These are phyloP conservation scores for Elaeis oleifera DNA, from an alignment of 202 grass and related monocot species.

Conservation along the genomic window DNA sequence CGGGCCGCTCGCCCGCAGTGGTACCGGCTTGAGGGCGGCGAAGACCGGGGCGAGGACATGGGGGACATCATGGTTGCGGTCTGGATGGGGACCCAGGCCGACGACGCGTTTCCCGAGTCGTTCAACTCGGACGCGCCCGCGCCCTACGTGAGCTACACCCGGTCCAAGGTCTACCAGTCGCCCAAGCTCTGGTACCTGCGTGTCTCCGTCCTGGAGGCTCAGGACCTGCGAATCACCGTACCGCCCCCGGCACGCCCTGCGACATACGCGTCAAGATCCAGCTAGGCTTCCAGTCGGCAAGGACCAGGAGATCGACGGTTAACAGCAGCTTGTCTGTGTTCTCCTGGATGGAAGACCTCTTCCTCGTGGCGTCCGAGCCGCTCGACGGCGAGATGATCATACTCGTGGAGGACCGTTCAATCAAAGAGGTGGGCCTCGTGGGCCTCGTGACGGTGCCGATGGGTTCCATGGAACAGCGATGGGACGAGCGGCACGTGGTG, in stretches of 20 bases:
- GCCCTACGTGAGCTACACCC: slow-evolving; percentile 61
- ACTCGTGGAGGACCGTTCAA: slow-evolving; percentile 74
- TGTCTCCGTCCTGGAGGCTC: slow-evolving; percentile 68
- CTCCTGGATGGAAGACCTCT: slow-evolving; percentile 82
- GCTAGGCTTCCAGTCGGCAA: slow-evolving; percentile 69
- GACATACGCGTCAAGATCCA: slow-evolving; percentile 80
- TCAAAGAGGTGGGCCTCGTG: slow-evolving; percentile 53
- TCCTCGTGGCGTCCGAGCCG: slow-evolving; percentile 79
- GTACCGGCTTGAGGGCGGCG: slow-evolving; percentile 82
- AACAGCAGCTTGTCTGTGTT: slow-evolving; percentile 62
- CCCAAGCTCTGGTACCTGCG: slow-evolving; percentile 93
- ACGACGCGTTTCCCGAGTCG: slow-evolving; percentile 79
- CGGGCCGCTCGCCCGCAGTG: slow-evolving; percentile 76
- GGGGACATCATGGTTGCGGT: slow-evolving; percentile 93
- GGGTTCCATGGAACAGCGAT: slow-evolving; percentile 56
- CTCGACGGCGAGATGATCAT: slow-evolving; percentile 54
- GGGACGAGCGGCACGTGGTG: slow-evolving; percentile 67
- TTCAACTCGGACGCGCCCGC: slow-evolving; percentile 61
- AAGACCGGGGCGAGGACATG: slow-evolving; percentile 31
- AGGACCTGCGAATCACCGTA: slow-evolving; percentile 60
- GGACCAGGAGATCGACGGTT: slow-evolving; percentile 58
- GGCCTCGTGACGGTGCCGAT: slow-evolving; percentile 53
- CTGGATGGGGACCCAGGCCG: slow-evolving; percentile 94
- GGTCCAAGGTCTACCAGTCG: slow-evolving; percentile 93
- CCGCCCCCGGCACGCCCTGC: slow-evolving; percentile 46